Conservation (phyloP, 495 filamentous ascomycete genomes). For the Penicillium paradoxum region DNA sequence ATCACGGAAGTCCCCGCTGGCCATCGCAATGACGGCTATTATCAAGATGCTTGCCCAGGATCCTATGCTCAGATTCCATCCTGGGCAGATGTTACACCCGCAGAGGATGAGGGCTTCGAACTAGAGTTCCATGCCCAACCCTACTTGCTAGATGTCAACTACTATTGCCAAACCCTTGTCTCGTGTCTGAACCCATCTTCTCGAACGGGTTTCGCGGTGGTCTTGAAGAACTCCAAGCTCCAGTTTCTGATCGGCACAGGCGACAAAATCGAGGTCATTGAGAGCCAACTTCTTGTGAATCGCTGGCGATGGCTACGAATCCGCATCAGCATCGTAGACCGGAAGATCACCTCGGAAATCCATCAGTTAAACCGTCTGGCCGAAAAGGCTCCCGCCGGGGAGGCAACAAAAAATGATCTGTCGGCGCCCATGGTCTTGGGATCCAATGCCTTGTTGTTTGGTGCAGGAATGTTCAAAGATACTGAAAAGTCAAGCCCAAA, state of each 20-base stretch:
- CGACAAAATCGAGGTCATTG: neutral
- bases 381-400: neutral
- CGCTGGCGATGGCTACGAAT: conserved; percentile 1
- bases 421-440: neutral
- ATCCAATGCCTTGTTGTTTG: neutral
- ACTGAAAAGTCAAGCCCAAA: neutral
- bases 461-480: neutral
- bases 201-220: neutral
- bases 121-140: neutral
- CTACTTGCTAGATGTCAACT: neutral
- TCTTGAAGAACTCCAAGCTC: neutral
- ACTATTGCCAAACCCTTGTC: neutral
- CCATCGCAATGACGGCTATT: neutral
- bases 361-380: neutral
- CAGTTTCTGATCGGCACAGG: neutral
- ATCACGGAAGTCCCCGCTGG: neutral
- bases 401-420: neutral
- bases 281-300: neutral
- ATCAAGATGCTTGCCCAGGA: neutral
- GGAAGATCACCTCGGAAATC: neutral
- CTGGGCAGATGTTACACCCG: neutral
- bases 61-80: neutral
- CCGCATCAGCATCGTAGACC: neutral
- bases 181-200: neutral
- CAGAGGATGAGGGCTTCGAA: neutral